phyloP scores from a whole-genome alignment of 257 asterid genomes.

The Jasminum sambac region DNA sequence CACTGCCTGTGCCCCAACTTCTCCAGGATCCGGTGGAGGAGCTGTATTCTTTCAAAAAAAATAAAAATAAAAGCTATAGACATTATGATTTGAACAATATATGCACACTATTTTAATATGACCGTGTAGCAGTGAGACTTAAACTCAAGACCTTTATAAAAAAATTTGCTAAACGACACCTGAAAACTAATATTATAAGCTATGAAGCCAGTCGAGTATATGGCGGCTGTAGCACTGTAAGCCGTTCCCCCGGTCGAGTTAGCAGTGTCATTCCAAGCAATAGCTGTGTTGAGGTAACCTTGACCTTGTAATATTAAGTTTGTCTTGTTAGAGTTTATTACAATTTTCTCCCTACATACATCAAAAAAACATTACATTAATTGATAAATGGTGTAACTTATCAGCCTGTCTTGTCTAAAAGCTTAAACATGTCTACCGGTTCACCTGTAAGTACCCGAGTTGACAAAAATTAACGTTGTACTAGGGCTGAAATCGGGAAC shows the following conservation, averaged over 20 bases:
- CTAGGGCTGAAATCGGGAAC: constrained; percentile 50
- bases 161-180: constrained; percentile 36
- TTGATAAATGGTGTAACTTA: neutral
- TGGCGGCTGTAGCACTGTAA: constrained; percentile 54
- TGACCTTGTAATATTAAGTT: constrained; percentile 74
- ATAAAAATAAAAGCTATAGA: no score
- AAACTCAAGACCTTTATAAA: neutral
- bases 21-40: constrained; percentile 73
- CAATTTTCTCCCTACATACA: constrained; percentile 65
- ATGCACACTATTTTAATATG: neutral
- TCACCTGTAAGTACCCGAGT: constrained; percentile 74
- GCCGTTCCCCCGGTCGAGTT: constrained; percentile 75
- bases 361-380: neutral
- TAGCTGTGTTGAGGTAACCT: constrained; percentile 62
- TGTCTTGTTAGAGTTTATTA: constrained; percentile 49
- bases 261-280: constrained; percentile 85
- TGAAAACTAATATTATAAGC: constrained; percentile 79
- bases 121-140: neutral
- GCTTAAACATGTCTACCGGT: no score
- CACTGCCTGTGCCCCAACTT: constrained; percentile 65
- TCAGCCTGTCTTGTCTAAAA: neutral
- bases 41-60: constrained; percentile 60
- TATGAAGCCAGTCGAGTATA: constrained; percentile 52
- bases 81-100: neutral
- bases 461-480: constrained; percentile 55